These are phyloP conservation scores for Larix sibirica DNA, from an alignment of 83 land plant species.

Conservation along the genomic window DNA sequence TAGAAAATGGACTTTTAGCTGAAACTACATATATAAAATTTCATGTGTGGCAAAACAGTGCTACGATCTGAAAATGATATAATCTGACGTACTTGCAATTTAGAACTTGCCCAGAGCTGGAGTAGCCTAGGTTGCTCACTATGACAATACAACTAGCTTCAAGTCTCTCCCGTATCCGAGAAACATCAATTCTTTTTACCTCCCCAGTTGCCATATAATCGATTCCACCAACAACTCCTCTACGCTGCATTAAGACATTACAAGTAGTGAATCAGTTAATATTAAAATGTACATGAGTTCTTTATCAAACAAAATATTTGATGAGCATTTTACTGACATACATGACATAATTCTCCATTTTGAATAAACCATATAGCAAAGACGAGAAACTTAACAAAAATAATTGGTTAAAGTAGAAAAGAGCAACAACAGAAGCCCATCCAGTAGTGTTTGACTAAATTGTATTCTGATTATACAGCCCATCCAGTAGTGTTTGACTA, in stretches of 20 bases:
- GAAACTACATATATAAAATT: background rate
- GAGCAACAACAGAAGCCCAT: background rate
- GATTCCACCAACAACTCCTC: slow-evolving; percentile 86
- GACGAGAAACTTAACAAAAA: background rate
- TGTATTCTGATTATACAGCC: background rate
- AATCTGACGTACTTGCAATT: slow-evolving; percentile 92
- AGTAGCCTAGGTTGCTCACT: slow-evolving; percentile 87
- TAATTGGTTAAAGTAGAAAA: background rate
- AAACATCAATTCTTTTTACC: slow-evolving; percentile 89
- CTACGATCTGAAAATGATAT: slow-evolving; percentile 13
- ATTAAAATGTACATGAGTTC: background rate
- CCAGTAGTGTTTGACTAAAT: background rate
- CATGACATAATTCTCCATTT: too few relatives aligned
- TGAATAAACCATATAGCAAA: too few relatives aligned
- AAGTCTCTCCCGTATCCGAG: slow-evolving; percentile 83
- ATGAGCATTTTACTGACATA: too few relatives aligned
- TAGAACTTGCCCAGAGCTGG: slow-evolving; percentile 94
- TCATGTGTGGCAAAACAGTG: background rate
- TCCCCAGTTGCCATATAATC: slow-evolving; percentile 94
- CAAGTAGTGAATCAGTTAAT: background rate
- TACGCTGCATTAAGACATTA: slow-evolving; percentile 44
- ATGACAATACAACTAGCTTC: slow-evolving; percentile 84
- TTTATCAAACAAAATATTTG: background rate
- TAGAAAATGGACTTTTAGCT: background rate
- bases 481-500: background rate